These are phyloP conservation scores for Leccinum pellstonianum DNA, from an alignment of 768 basidiomycete species.

Conservation along the genomic window DNA sequence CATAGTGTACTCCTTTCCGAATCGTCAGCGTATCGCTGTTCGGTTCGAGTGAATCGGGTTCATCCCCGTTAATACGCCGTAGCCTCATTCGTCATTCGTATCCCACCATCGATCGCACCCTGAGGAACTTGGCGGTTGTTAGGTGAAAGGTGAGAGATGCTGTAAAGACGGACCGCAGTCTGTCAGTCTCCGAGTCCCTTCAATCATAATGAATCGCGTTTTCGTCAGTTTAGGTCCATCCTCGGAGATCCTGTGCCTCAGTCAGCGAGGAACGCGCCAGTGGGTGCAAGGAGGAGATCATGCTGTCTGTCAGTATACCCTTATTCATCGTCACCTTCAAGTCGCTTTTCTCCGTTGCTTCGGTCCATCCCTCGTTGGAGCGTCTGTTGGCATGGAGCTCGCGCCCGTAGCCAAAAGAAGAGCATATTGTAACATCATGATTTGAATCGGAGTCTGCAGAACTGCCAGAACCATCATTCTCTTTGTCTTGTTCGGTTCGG, in stretches of 20 bases:
- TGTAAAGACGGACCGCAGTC: background rate
- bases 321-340: background rate
- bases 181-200: background rate
- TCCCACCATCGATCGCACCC: background rate
- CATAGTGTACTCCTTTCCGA: background rate
- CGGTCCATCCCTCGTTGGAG: background rate
- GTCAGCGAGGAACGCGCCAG: background rate
- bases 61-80: background rate
- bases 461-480: no score
- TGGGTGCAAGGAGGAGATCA: background rate
- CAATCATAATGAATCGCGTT: background rate
- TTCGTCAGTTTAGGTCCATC: background rate
- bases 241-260: background rate
- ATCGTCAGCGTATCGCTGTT: background rate
- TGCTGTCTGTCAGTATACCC: background rate
- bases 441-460: background rate
- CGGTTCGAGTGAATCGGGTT: background rate
- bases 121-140: background rate
- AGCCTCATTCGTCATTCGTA: background rate
- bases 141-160: background rate
- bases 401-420: background rate
- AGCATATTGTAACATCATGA: background rate
- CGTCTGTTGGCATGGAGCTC: background rate
- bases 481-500: no score
- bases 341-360: background rate